Evolutionary conservation across 306 rosid species (phyloP), one percentile per base, ranked within the genome.

Genomic region (Glycine soja): DNA sequence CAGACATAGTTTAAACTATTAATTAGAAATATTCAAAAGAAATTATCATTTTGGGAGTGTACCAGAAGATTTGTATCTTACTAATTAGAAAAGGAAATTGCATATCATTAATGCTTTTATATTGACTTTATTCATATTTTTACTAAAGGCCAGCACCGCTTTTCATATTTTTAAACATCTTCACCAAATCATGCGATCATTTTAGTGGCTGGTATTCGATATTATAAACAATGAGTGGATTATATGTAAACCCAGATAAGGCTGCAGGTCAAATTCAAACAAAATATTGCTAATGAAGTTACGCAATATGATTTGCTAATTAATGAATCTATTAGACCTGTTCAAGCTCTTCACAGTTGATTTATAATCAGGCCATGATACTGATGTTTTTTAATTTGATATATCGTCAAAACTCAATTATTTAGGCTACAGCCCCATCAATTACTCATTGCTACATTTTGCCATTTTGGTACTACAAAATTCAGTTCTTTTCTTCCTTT

Each of bases 131-230:
- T 54, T 18, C 3, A 4, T 53, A 43, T 57, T 69, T 67, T 47
- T 45, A 54, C 48, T 6, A n/a, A 57, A 2, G 83, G 83, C 38
- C 83, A 72, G 83, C 78, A 61, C 64, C 72, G 53, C 3, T 46
- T 70, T 58, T 48, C 24, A 71, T 10, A 15, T 6, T 46, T 59
- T 80, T 59, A 70, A 70, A 38, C 58, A 80, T 34, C 30, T 24
- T 24, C 47, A 64, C 68, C 84, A 63, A 80, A 72, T 62, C 48
- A 72, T 50, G 56, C 30, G n/a, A 61, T 72, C 73, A 45, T 11
- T 61, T 80, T 42, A 62, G 68, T 51, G 84, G 79, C 72, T 63
- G 57, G 57, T 40, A 62, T 3, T 70, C 43, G 8, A 61, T 47
- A 46, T 59, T 73, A 40, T 72, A 72, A 72, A 72, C 54, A 62